phyloP scores from a whole-genome alignment of 257 asterid species.

The Nicotiana undulata region DNA sequence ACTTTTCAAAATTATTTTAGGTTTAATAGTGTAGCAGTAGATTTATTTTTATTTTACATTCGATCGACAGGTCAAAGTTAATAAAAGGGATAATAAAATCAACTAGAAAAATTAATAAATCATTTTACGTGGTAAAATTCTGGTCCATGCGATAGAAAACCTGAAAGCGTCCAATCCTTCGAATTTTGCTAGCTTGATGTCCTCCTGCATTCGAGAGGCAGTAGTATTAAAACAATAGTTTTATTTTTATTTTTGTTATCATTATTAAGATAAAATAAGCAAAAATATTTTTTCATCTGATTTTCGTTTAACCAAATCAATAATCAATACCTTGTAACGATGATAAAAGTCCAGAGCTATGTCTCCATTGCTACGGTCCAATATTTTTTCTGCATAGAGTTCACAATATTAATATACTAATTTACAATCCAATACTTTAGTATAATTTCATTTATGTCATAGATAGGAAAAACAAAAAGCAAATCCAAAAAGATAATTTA shows the following conservation, averaged over 20 bases:
- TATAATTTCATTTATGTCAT: too few relatives aligned
- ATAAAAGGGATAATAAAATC: not conserved
- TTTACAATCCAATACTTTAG: not conserved
- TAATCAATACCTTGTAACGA: conserved; percentile 34
- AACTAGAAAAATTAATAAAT: not conserved
- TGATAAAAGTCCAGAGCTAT: conserved; percentile 47
- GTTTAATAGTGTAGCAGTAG: too few relatives aligned
- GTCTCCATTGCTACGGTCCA: conserved; percentile 38
- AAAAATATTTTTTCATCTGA: not conserved
- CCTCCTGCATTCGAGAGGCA: conserved; percentile 30
- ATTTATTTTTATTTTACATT: not conserved
- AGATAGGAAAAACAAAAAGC: too few relatives aligned
- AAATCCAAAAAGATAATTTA: too few relatives aligned
- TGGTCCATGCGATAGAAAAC: conserved; percentile 64
- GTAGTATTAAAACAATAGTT: not conserved
- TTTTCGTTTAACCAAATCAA: not conserved
- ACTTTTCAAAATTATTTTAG: too few relatives aligned
- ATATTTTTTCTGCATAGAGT: conserved; percentile 32
- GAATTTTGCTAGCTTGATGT: conserved; percentile 34
- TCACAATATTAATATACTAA: not conserved
- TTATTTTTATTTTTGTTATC: not conserved
- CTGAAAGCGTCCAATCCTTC: conserved; percentile 43
- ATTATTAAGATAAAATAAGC: not conserved
- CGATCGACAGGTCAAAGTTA: not conserved
- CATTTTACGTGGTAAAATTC: conserved; percentile 52